Conservation (phyloP, 2,329 filamentous ascomycete genomes). For the Cladosporium sp. region DNA sequence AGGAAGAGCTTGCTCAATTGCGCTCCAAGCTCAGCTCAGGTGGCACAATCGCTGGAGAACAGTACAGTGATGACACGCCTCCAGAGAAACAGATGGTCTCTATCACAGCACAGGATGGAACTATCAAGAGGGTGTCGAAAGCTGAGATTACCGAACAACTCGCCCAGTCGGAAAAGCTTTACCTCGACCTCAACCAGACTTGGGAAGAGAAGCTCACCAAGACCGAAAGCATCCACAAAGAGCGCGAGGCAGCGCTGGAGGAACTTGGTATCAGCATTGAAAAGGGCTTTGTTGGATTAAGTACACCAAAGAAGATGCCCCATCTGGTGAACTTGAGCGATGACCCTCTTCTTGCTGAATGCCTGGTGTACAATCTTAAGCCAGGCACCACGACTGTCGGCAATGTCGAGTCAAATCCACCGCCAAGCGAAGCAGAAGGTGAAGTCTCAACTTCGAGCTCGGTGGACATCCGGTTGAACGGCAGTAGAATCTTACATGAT, state of each 20-base stretch:
- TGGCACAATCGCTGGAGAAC: conserved; percentile 55
- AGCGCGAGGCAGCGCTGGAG: conserved; percentile 90
- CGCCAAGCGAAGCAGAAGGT: neutral
- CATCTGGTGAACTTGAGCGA: conserved; percentile 93
- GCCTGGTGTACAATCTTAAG: conserved; percentile 96
- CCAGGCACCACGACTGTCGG: conserved; percentile 92
- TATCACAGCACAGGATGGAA: conserved; percentile 82
- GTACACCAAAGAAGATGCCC: conserved; percentile 98
- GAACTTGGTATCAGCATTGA: conserved; percentile 98
- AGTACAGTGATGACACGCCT: conserved; percentile 90
- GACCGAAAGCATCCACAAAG: conserved; percentile 96
- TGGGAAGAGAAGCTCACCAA: conserved; percentile 97
- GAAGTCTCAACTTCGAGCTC: conserved; percentile 34
- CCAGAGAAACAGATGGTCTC: conserved; percentile 95
- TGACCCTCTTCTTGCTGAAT: conserved; percentile 84
- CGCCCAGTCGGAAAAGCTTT: conserved; percentile 92
- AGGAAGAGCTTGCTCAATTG: conserved; percentile 86
- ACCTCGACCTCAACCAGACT: conserved; percentile 94
- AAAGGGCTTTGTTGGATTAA: conserved; percentile 93
- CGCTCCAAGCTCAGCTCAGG: conserved; percentile 72
- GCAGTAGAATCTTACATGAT: conserved; percentile 85
- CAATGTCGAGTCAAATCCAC: conserved; percentile 76
- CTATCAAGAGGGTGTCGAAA: conserved; percentile 93
- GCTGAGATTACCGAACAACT: conserved; percentile 97
- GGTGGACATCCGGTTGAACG: conserved; percentile 90